Evolutionary conservation across 441 rosid genomes (phyloP).

Genomic region (Manihot esculenta): DNA sequence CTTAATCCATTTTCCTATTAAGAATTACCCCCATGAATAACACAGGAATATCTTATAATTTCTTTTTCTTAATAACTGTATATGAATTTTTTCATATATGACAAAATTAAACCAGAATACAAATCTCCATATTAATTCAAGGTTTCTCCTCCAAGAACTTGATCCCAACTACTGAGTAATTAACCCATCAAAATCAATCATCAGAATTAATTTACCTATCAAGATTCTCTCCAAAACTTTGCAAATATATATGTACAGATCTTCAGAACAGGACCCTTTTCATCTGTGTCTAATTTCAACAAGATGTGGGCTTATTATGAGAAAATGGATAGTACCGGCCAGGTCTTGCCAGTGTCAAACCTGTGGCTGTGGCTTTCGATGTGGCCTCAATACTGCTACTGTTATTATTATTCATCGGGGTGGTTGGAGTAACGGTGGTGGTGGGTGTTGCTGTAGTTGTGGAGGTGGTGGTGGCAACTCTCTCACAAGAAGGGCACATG

Average conservation of each 20-base stretch:
- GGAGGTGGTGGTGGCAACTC: constrained; percentile 59
- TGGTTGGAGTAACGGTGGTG: constrained; percentile 4
- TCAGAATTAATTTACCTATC: neutral
- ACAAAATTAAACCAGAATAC: neutral
- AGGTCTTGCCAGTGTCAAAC: constrained; percentile 12
- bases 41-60: too few relatives aligned
- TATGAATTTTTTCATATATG: neutral
- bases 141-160: neutral
- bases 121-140: neutral
- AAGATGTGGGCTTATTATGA: constrained; percentile 13
- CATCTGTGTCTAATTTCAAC: neutral
- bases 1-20: constrained; percentile 14
- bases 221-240: constrained; percentile 9
- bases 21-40: too few relatives aligned
- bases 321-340: constrained; percentile 23
- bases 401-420: neutral
- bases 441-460: constrained; percentile 18
- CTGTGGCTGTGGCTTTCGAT: constrained; percentile 21
- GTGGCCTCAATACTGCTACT: constrained; percentile 5
- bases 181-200: constrained; percentile 2
- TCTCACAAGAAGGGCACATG: constrained; percentile 96
- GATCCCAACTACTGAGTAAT: neutral
- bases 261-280: neutral
- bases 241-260: constrained; percentile 6
- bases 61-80: too few relatives aligned